Evolutionary conservation across 345 rosid species (phyloP), one percentile per base, ranked within the genome.

Genomic region (Eucalyptus virginea): DNA sequence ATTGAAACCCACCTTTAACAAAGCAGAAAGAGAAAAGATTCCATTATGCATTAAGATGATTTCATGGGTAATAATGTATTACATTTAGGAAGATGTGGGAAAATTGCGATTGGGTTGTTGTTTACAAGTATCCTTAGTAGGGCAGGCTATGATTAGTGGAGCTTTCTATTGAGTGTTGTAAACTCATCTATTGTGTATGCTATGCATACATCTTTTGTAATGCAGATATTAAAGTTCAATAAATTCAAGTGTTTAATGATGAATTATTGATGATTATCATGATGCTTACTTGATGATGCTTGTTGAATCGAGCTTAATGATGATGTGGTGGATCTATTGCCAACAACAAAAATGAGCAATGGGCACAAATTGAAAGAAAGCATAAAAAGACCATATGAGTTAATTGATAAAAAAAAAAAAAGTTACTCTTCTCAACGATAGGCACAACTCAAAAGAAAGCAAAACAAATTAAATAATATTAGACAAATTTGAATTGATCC

Each of bases 181-280:
- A 10, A 56, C 30, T 24, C 6, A 56, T 4, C 0, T 24, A 3
- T 56, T 13, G 34, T 13, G 8, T 16, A 28, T 62, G 4, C 0
- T 62, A 11, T 60, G 62, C 62, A 24, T 3, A 56, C 62, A 56
- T 12, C 1, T 13, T 62, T 62, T 62, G 4, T 28, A 62, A 62
- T 28, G 32, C 5, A 13, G 0, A 30, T 62, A 62, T 62, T 62
- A 13, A 62, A 62, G 9, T 62, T 30, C 17, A 12, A 62, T 62
- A 8, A 62, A 3, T 28, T 30, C 2, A 62, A 28, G 32, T 62
- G 62, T 1, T 23, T 24, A 10, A 56, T 56, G 14, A 56, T 56
- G 13, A 24, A 14, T 56, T 56, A 56, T 23, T 56, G 6, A 56
- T 56, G 30, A 24, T 24, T 30, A 56, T 56, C 6, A 24, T 56